phyloP scores from a whole-genome alignment of 352 stramenopile genomes.

The Phytophthora sojae region DNA sequence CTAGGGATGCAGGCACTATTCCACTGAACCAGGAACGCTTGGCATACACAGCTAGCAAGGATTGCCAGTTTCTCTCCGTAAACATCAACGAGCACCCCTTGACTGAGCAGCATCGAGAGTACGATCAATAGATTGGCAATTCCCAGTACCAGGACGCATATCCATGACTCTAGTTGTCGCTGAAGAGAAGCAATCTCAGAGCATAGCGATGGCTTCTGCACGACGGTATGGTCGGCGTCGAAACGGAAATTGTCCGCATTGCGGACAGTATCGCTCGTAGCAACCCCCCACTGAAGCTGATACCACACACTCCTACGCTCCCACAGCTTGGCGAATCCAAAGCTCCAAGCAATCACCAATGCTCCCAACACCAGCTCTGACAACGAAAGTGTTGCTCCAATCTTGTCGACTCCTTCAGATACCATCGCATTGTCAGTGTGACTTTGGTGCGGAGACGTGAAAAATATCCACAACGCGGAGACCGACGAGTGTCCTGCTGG shows the following conservation, averaged over 20 bases:
- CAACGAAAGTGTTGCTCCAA: conserved; percentile 6
- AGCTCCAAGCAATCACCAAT: conserved; percentile 47
- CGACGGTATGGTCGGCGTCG: background rate
- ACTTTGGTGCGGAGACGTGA: conserved; percentile 8
- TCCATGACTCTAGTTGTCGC: conserved; percentile 21
- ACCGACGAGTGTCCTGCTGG: conserved; percentile 20
- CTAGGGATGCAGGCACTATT: conserved; percentile 35
- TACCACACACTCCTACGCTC: conserved; percentile 66
- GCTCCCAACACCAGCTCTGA: conserved; percentile 36
- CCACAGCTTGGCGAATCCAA: conserved; percentile 68
- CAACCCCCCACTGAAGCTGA: conserved; percentile 67
- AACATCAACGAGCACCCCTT: conserved; percentile 34
- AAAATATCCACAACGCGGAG: conserved; percentile 38
- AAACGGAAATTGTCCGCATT: background rate
- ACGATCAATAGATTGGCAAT: conserved; percentile 32
- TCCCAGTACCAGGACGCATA: conserved; percentile 31
- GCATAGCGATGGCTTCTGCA: conserved; percentile 10
- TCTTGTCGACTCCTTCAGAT: conserved; percentile 11
- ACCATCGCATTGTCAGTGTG: background rate
- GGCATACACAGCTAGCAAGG: conserved; percentile 34
- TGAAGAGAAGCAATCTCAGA: conserved; percentile 14
- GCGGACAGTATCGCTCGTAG: conserved; percentile 24
- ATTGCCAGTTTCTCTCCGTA: conserved; percentile 40
- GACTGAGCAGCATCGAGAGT: conserved; percentile 39
- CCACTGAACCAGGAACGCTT: conserved; percentile 37